Evolutionary conservation across 805 yeast species (phyloP).

Genomic region (Candida patagonica): DNA sequence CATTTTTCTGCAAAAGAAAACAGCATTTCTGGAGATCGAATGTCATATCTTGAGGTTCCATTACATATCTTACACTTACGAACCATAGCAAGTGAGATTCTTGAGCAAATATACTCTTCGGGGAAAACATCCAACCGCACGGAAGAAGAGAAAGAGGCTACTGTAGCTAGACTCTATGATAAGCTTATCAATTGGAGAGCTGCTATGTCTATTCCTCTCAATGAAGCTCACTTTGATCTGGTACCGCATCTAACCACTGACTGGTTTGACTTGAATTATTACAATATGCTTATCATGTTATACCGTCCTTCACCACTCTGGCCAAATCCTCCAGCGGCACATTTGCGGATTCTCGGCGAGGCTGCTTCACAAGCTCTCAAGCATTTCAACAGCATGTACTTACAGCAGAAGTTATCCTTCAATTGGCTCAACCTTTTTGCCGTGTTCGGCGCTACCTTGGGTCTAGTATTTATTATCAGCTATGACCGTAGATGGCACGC

Average conservation of each 20-base stretch:
- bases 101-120: constrained; percentile 38
- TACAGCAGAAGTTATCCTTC: constrained; percentile 15
- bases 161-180: constrained; percentile 29
- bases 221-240: constrained; percentile 12
- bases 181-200: constrained; percentile 21
- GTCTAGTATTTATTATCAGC: constrained; percentile 13
- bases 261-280: constrained; percentile 18
- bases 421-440: constrained; percentile 16
- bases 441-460: constrained; percentile 15
- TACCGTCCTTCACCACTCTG: constrained; percentile 17
- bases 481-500: constrained; percentile 8
- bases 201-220: constrained; percentile 14
- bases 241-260: constrained; percentile 17
- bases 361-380: constrained; percentile 15
- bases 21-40: background rate
- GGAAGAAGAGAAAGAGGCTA: constrained; percentile 25
- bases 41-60: constrained; percentile 11
- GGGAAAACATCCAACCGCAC: constrained; percentile 10
- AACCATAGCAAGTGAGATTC: constrained; percentile 39
- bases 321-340: constrained; percentile 12
- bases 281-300: constrained; percentile 14
- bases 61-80: constrained; percentile 34
- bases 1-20: constrained; percentile 1
- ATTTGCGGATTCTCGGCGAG: constrained; percentile 11
- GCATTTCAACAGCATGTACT: constrained; percentile 12